These are phyloP conservation scores for Fusarium burgessii DNA, from an alignment of 2,329 filamentous ascomycete species.

Conservation along the genomic window DNA sequence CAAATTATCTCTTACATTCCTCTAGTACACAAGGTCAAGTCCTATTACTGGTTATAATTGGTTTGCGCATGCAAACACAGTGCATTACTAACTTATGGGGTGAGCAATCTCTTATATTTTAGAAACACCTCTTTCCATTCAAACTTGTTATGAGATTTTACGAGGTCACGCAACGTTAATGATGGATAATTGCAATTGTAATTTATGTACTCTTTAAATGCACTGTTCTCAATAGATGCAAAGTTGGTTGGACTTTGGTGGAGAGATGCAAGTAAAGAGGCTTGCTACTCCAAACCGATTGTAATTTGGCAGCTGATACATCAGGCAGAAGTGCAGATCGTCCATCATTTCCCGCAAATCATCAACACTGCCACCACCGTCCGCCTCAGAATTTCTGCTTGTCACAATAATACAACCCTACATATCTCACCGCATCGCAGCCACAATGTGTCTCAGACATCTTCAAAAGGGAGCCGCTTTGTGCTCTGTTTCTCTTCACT, in stretches of 20 bases:
- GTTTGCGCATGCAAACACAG: no score
- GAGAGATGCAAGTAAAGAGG: not conserved
- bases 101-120: no score
- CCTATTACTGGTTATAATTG: no score
- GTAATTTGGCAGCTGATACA: not conserved
- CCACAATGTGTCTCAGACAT: not conserved
- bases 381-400: not conserved
- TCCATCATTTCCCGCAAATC: not conserved
- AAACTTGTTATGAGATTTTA: no score
- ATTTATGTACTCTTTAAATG: not conserved
- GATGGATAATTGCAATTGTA: no score
- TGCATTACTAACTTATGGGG: no score
- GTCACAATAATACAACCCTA: not conserved
- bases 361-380: constrained; percentile 4
- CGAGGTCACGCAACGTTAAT: no score
- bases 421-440: not conserved
- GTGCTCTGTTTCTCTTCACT: fast-evolving
- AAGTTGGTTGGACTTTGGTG: fast-evolving
- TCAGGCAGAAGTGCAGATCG: constrained; percentile 9
- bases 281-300: not conserved
- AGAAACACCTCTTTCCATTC: no score
- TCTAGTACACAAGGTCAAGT: no score
- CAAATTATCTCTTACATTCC: no score
- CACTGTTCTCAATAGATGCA: not conserved
- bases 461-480: not conserved